Evolutionary conservation across 2,329 filamentous ascomycete genomes (phyloP).

Genomic region (Sarocladium oryzae): DNA sequence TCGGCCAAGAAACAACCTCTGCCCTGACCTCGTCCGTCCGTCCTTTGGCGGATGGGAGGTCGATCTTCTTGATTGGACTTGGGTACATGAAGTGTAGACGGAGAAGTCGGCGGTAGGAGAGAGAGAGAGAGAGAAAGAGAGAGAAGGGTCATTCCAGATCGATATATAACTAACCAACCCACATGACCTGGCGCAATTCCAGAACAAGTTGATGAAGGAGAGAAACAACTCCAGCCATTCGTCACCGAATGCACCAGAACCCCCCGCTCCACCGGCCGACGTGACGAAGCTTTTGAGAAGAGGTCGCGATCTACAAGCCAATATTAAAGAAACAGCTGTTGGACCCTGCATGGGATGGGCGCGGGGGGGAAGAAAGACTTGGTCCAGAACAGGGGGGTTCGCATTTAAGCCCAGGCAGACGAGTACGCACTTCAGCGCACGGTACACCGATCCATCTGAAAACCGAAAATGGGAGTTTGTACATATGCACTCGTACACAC

Average conservation of each 20-base stretch:
- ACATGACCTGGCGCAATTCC: conserved; percentile 12
- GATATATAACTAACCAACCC: conserved; percentile 14
- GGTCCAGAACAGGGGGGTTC: too few relatives aligned
- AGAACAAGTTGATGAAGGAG: conserved; percentile 14
- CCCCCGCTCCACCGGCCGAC: conserved; percentile 13
- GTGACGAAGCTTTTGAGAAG: conserved; percentile 13
- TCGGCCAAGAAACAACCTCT: too few relatives aligned
- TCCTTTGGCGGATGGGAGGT: too few relatives aligned
- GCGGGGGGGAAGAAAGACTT: too few relatives aligned
- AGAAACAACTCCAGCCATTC: conserved; percentile 15
- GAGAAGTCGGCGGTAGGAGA: neutral
- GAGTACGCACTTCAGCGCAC: conserved; percentile 5
- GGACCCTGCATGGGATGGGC: too few relatives aligned
- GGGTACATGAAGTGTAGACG: neutral
- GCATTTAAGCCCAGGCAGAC: neutral
- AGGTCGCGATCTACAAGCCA: conserved; percentile 11
- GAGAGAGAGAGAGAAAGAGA: too few relatives aligned
- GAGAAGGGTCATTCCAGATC: conserved; percentile 14
- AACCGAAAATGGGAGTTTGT: conserved; percentile 23
- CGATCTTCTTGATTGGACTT: too few relatives aligned
- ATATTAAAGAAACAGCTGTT: too few relatives aligned
- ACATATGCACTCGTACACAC: conserved; percentile 23
- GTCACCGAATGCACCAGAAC: too few relatives aligned
- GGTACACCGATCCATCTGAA: conserved; percentile 18
- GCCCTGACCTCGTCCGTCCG: too few relatives aligned